These are phyloP conservation scores for Pyrenophora graminea DNA, from an alignment of 2,329 filamentous ascomycete species.

Conservation along the genomic window DNA sequence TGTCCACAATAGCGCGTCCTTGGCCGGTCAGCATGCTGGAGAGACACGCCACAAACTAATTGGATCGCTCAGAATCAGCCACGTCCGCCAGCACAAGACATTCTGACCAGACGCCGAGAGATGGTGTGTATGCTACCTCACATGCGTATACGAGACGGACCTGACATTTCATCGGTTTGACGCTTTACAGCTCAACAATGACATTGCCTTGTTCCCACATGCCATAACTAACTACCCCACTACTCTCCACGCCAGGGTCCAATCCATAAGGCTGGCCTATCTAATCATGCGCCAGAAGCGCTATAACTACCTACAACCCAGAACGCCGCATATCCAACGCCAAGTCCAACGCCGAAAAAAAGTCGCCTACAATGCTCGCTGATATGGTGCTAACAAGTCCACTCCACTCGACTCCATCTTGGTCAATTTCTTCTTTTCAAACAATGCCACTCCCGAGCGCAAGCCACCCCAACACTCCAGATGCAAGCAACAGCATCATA, in stretches of 20 bases:
- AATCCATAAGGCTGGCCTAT: constrained; percentile 9
- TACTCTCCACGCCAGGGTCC: constrained; percentile 10
- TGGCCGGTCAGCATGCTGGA: constrained; percentile 15
- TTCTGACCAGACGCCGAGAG: neutral
- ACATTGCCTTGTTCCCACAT: constrained; percentile 4
- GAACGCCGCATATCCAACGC: neutral
- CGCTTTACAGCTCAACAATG: neutral
- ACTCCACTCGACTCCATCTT: neutral
- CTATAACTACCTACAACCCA: neutral
- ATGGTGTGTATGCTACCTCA: too few relatives aligned
- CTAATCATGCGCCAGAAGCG: constrained; percentile 2
- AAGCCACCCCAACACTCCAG: constrained; percentile 24
- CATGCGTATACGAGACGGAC: neutral
- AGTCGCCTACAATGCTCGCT: neutral
- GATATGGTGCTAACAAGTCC: neutral
- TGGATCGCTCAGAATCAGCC: constrained; percentile 10
- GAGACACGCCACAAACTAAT: neutral
- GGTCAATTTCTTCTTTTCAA: neutral
- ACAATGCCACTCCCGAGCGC: constrained; percentile 14
- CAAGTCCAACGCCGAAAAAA: neutral
- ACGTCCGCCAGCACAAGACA: neutral
- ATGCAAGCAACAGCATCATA: constrained; percentile 26
- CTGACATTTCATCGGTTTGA: neutral
- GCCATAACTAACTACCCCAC: constrained; percentile 2
- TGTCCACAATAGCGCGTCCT: constrained; percentile 9